Evolutionary conservation across 805 yeast species (phyloP), one percentile per base, ranked within the genome.

Genomic region (Myxozyma sirexii): DNA sequence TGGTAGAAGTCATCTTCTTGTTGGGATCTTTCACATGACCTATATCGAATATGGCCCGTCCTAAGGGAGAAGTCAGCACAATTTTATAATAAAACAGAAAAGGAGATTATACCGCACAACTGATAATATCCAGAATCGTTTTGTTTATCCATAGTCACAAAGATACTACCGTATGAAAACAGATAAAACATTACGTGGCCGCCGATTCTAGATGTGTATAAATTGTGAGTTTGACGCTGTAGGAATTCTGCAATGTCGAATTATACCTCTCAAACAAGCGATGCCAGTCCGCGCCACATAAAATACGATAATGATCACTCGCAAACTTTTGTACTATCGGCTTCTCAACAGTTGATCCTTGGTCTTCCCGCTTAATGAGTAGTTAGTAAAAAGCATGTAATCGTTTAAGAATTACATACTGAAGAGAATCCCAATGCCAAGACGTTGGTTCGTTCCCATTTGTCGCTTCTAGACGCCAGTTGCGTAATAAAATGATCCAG

Each of bases 261-360:
- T 13, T 4, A n/a, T 13, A 60, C 63, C 54, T 26, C 4, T 60
- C 52, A 3, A 60, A 46, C 27, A 60, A 31, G 4, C 19, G 21
- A 23, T 60, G 63, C 63, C 63, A 60, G 4, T 31, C 43, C 2
- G 57, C 45, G 6, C 42, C 27, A 23, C 60, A 60, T 6, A 56
- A 27, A 8, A 31, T 17, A 12, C 46, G 49, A 39, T 60, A 56
- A n/a, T 60, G 59, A 21, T 51, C 57, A 29, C 57, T 56, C 15
- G 42, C 46, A 52, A 44, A 48, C 33, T 51, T 51, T 29, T 56
- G 63, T 6, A 51, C 57, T 17, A 50, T 43, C 7, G 41, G 41
- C 15, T 38, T 59, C 6, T 27, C 24, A 2, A 50, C 38, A 1
- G 63, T 59, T n/a, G 59, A 43, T 15, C 63, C 63, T 35, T 59